A percentile compares a stretch with the other conserved stretches of the same genome.
phyloP scores from a whole-genome alignment of 345 rosid genomes.

The Geranium rotundifolium region DNA sequence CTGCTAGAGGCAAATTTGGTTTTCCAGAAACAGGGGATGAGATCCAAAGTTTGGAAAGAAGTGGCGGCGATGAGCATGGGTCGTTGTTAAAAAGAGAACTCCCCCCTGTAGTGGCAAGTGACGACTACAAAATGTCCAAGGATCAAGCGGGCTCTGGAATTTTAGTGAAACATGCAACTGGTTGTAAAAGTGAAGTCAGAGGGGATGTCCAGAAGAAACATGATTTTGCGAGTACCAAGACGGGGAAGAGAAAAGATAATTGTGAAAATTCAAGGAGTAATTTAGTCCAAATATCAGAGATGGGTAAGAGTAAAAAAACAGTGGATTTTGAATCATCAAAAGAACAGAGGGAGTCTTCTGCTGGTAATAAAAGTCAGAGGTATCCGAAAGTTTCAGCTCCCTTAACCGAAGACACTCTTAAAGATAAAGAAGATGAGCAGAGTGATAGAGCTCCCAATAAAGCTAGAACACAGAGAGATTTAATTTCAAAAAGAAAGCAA shows the following conservation, averaged over 20 bases:
- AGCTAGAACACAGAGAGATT: slow-evolving; percentile 30
- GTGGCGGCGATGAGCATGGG: slow-evolving; percentile 18
- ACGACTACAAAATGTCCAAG: slow-evolving; percentile 17
- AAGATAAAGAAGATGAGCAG: slow-evolving; percentile 17
- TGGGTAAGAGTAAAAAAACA: slow-evolving; percentile 10
- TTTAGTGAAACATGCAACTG: slow-evolving; percentile 11
- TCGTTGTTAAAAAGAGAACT: slow-evolving; percentile 14
- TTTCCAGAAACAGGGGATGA: slow-evolving; percentile 18
- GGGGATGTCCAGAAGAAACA: slow-evolving; percentile 19
- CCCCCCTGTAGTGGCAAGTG: slow-evolving; percentile 23
- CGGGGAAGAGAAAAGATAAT: slow-evolving; percentile 14
- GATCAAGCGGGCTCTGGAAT: slow-evolving; percentile 9
- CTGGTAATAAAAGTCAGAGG: slow-evolving; percentile 17
- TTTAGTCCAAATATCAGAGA: slow-evolving; percentile 8
- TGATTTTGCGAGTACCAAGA: slow-evolving; percentile 9
- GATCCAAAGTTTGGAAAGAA: slow-evolving; percentile 18
- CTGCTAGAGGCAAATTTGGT: slow-evolving; percentile 16
- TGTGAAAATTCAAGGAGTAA: slow-evolving; percentile 5
- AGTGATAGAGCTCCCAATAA: slow-evolving; percentile 19
- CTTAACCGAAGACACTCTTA: slow-evolving; percentile 17
- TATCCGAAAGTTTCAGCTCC: slow-evolving; percentile 21
- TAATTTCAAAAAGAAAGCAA: slow-evolving; percentile 51
- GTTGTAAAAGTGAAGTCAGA: slow-evolving; percentile 17
- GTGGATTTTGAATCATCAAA: slow-evolving; percentile 13
- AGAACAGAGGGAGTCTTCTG: slow-evolving; percentile 28